A percentile compares a stretch with the other conserved stretches of the same genome.
Evolutionary conservation across 495 filamentous ascomycete genomes (phyloP).

Genomic region (Penicillium macrosclerotiorum): DNA sequence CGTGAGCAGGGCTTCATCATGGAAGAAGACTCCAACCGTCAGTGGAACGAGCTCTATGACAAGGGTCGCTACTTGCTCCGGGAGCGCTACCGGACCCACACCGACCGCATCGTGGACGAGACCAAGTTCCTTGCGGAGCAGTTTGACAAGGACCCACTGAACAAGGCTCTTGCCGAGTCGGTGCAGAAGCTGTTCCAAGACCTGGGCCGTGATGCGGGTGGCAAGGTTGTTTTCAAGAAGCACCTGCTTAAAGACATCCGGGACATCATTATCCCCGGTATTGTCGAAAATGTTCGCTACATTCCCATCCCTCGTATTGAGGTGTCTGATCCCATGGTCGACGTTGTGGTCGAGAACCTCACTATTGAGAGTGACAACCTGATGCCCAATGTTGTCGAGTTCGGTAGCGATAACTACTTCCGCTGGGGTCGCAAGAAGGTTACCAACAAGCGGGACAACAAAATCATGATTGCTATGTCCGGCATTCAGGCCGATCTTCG

Average conservation of each 20-base stretch:
- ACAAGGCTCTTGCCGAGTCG: slow-evolving; percentile 72
- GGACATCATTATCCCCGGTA: slow-evolving; percentile 78
- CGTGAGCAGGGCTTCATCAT: slow-evolving; percentile 89
- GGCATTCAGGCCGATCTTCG: slow-evolving; percentile 67
- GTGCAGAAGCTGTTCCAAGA: slow-evolving; percentile 84
- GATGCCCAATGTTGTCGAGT: slow-evolving; percentile 90
- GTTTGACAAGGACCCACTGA: slow-evolving; percentile 83
- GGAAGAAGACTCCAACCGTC: slow-evolving; percentile 72
- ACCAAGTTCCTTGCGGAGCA: slow-evolving; percentile 84
- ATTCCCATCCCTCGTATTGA: slow-evolving; percentile 93
- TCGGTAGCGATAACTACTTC: slow-evolving; percentile 92
- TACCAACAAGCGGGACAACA: slow-evolving; percentile 76
- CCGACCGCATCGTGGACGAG: slow-evolving; percentile 84
- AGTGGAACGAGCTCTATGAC: slow-evolving; percentile 85
- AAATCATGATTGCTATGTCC: slow-evolving; percentile 75
- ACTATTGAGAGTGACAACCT: slow-evolving; percentile 96
- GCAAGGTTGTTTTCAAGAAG: slow-evolving; percentile 86
- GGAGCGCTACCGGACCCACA: slow-evolving; percentile 82
- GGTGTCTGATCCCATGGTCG: slow-evolving; percentile 79
- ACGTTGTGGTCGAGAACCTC: slow-evolving; percentile 90
- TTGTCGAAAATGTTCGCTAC: slow-evolving; percentile 87
- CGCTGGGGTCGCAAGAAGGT: slow-evolving; percentile 87
- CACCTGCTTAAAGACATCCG: slow-evolving; percentile 86
- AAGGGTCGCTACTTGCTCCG: slow-evolving; percentile 85
- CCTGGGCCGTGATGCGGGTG: slow-evolving; percentile 79